These are phyloP conservation scores for Coemansia sp. DNA, from an alignment of 192 early-diverging fungal genomes.

Conservation along the genomic window DNA sequence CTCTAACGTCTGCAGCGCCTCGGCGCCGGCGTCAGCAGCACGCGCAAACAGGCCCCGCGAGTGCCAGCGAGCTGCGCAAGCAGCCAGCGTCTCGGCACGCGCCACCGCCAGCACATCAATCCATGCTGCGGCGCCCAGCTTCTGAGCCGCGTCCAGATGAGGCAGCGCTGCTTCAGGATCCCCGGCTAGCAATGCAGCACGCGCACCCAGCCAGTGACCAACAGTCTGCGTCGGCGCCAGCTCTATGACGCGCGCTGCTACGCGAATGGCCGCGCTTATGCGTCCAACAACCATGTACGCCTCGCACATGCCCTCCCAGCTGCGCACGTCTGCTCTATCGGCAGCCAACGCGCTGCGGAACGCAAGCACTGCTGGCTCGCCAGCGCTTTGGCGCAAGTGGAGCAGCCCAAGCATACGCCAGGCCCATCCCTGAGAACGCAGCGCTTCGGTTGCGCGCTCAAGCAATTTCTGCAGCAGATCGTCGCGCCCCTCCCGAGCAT, in stretches of 20 bases:
- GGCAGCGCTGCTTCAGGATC: constrained; percentile 17
- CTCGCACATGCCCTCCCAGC: constrained; percentile 81
- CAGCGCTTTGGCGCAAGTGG: constrained; percentile 54
- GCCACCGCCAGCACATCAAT: constrained; percentile 15
- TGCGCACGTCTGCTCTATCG: constrained; percentile 61
- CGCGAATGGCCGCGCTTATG: constrained; percentile 45
- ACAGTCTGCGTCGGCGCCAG: constrained; percentile 56
- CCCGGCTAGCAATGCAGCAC: constrained; percentile 17
- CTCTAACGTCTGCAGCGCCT: constrained; percentile 43
- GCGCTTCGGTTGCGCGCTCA: constrained; percentile 20
- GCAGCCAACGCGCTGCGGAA: constrained; percentile 85
- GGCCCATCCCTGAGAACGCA: constrained; percentile 67
- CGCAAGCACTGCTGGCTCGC: constrained; percentile 60
- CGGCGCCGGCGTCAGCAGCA: constrained; percentile 56
- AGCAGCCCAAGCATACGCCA: constrained; percentile 78
- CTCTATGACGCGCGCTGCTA: constrained; percentile 68
- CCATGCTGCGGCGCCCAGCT: constrained; percentile 19
- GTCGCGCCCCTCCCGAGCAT: constrained; percentile 51
- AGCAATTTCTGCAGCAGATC: constrained; percentile 42
- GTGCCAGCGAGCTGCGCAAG: constrained; percentile 29
- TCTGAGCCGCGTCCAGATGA: constrained; percentile 15
- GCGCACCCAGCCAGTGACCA: constrained; percentile 43
- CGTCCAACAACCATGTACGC: constrained; percentile 70
- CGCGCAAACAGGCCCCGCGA: constrained; percentile 66
- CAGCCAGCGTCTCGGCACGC: constrained; percentile 30